Conservation (phyloP, 768 basidiomycete species). For the Leccinum disarticulatum region DNA sequence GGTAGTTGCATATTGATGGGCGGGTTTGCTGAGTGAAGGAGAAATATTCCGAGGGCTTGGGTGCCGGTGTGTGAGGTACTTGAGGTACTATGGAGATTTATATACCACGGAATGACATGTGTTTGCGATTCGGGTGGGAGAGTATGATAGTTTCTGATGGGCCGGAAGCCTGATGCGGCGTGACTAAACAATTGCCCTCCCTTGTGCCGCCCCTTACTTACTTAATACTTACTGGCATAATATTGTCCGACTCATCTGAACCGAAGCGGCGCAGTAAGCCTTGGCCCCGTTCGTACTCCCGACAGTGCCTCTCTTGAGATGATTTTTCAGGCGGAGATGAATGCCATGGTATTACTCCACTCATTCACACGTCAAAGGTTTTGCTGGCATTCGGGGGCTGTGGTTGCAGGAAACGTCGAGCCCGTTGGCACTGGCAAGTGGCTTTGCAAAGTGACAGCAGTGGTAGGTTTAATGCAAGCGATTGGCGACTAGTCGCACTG, state of each 20-base stretch:
- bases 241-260: neutral
- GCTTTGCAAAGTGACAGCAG: neutral
- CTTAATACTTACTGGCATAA: too few relatives aligned
- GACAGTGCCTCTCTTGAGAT: neutral
- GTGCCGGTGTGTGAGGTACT: neutral
- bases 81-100: neutral
- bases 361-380: neutral
- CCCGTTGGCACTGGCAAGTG: too few relatives aligned
- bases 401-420: neutral
- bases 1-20: constrained; percentile 29
- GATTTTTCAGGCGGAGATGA: neutral
- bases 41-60: neutral
- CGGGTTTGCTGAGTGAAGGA: neutral
- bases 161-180: neutral
- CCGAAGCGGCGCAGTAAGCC: neutral
- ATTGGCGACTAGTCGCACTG: neutral
- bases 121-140: constrained; percentile 2
- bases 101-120: constrained; percentile 11
- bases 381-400: neutral
- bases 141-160: neutral
- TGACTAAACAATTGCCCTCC: neutral
- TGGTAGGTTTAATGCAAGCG: too few relatives aligned
- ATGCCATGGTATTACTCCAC: neutral
- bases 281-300: too few relatives aligned
- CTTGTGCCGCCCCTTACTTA: too few relatives aligned